These are phyloP conservation scores for Trametes polyzona DNA, from an alignment of 1,284 basidiomycete genomes.

Conservation along the genomic window DNA sequence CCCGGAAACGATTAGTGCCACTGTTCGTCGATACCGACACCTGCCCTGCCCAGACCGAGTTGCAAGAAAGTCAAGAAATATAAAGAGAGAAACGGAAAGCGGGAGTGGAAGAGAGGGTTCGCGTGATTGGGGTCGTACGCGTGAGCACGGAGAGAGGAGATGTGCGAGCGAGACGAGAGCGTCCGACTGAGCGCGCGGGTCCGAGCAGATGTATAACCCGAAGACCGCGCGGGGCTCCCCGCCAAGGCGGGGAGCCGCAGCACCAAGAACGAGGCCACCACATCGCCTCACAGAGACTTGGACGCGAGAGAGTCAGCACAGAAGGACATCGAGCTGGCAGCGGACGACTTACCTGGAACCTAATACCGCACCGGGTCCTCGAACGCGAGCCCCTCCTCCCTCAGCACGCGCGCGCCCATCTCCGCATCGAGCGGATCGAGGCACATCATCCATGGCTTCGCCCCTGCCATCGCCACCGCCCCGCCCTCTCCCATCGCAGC, in stretches of 20 bases:
- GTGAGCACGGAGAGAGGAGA: too few species aligned
- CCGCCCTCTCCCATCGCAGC: too few species aligned
- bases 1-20: too few species aligned
- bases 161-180: background rate
- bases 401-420: constrained; percentile 5
- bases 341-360: background rate
- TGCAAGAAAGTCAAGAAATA: too few species aligned
- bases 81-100: too few species aligned
- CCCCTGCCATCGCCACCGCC: background rate
- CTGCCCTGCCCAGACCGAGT: too few species aligned
- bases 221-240: background rate
- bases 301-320: background rate
- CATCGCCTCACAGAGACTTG: background rate
- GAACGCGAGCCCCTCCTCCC: constrained; percentile 10
- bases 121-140: too few species aligned
- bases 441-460: constrained; percentile 11
- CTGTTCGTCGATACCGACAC: too few species aligned
- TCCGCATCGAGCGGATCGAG: constrained; percentile 14
- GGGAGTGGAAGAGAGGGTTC: too few species aligned
- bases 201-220: background rate
- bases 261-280: background rate
- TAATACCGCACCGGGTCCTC: constrained; percentile 20
- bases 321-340: background rate
- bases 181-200: background rate
- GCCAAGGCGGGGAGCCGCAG: background rate